phyloP scores from a whole-genome alignment of 2,329 filamentous ascomycete species.

The Botrytis byssoidea region DNA sequence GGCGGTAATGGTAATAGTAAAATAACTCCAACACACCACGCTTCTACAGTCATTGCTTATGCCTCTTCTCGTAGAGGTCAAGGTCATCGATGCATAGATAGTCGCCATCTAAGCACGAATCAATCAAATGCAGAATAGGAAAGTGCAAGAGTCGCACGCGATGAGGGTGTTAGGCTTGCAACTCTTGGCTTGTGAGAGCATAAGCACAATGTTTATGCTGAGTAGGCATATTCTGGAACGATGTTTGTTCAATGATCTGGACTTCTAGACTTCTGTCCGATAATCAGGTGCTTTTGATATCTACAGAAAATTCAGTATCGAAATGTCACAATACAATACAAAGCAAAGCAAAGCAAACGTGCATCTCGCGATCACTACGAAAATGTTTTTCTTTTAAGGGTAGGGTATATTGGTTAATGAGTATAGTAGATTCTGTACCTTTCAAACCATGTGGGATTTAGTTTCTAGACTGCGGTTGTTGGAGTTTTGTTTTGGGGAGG shows the following conservation, averaged over 20 bases:
- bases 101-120: not conserved
- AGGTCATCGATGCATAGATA: not conserved
- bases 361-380: not conserved
- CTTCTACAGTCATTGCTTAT: not conserved
- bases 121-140: not conserved
- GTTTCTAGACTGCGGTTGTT: not conserved
- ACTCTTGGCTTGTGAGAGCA: accelerated
- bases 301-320: not conserved
- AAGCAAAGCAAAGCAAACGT: not conserved
- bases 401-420: no score
- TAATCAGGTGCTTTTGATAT: not conserved
- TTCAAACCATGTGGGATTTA: not conserved
- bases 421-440: not conserved
- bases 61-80: not conserved
- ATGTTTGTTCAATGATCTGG: not conserved
- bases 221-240: accelerated
- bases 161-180: not conserved
- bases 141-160: not conserved
- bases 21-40: not conserved
- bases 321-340: not conserved
- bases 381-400: not conserved
- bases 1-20: not conserved
- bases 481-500: not conserved
- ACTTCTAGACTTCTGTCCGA: not conserved
- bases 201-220: not conserved